phyloP scores from a whole-genome alignment of 1,284 basidiomycete species.

The Earliella scabrosa region DNA sequence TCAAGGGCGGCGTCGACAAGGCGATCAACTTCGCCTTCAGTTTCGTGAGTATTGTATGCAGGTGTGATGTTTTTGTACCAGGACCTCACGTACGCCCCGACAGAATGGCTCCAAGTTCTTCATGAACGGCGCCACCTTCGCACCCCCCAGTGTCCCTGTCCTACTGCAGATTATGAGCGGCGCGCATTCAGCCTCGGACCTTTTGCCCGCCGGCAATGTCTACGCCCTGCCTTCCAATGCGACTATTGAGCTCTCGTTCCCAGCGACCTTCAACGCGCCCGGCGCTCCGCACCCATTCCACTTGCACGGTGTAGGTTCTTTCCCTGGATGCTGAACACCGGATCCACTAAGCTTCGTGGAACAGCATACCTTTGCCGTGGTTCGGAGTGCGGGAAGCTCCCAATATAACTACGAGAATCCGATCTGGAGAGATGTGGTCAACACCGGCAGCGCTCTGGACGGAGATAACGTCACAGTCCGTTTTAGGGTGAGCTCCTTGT shows the following conservation, averaged over 20 bases:
- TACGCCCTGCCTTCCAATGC: conserved; percentile 34
- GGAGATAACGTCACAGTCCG: conserved; percentile 35
- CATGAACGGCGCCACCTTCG: conserved; percentile 34
- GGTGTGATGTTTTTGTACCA: background rate
- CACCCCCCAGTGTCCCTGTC: conserved; percentile 35
- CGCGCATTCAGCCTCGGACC: conserved; percentile 30
- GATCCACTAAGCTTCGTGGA: background rate
- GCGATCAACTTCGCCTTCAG: conserved; percentile 31
- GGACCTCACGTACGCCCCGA: background rate
- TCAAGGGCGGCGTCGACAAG: conserved; percentile 32
- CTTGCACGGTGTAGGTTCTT: conserved; percentile 40
- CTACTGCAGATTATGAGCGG: conserved; percentile 44
- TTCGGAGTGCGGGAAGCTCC: conserved; percentile 28
- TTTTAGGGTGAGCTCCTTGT: conserved; percentile 23
- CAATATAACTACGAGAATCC: conserved; percentile 46
- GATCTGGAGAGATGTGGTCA: conserved; percentile 32
- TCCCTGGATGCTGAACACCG: background rate
- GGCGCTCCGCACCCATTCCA: conserved; percentile 44
- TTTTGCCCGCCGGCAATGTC: conserved; percentile 37
- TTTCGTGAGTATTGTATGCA: conserved; percentile 24
- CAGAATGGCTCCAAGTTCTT: conserved; percentile 27
- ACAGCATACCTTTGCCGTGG: conserved; percentile 33
- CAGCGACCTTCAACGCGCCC: conserved; percentile 26
- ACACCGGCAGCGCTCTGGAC: conserved; percentile 18
- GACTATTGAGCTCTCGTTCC: conserved; percentile 41